A percentile compares a stretch with the other conserved stretches of the same genome.
Conservation (phyloP, 495 filamentous ascomycete genomes). For the Hypomontagnella submonticulosa region DNA sequence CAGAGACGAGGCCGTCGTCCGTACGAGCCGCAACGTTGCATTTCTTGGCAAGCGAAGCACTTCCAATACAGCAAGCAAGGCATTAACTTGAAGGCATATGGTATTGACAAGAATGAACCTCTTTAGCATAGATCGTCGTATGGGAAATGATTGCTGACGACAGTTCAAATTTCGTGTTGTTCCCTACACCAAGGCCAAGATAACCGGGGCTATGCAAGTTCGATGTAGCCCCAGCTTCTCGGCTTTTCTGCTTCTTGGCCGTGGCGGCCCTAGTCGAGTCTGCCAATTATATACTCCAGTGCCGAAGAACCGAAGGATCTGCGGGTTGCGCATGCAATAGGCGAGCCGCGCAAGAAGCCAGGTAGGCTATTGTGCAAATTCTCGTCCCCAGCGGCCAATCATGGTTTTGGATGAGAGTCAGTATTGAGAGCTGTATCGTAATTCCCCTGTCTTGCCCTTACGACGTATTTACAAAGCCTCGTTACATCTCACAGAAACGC, state of each 20-base stretch:
- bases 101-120: neutral
- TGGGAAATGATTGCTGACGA: neutral
- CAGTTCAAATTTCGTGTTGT: neutral
- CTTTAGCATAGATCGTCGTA: neutral
- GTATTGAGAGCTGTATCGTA: neutral
- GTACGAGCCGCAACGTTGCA: constrained; percentile 27
- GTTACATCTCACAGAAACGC: too few species aligned
- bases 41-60: neutral
- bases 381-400: neutral
- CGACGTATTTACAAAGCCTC: neutral
- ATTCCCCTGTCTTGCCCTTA: neutral
- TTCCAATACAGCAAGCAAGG: neutral
- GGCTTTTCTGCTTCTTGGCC: constrained; percentile 21
- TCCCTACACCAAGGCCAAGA: constrained; percentile 3
- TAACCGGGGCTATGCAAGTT: constrained; percentile 14
- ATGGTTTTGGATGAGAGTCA: neutral
- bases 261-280: neutral
- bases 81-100: neutral
- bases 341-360: constrained; percentile 1
- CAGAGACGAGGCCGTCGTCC: neutral
- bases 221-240: constrained; percentile 8
- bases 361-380: too few species aligned
- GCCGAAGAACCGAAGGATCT: constrained; percentile 31
- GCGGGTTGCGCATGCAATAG: constrained; percentile 8
- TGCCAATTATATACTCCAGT: neutral